These are phyloP conservation scores for Vitrella brassicaformis DNA, from an alignment of 73 alveolate species.

Conservation along the genomic window DNA sequence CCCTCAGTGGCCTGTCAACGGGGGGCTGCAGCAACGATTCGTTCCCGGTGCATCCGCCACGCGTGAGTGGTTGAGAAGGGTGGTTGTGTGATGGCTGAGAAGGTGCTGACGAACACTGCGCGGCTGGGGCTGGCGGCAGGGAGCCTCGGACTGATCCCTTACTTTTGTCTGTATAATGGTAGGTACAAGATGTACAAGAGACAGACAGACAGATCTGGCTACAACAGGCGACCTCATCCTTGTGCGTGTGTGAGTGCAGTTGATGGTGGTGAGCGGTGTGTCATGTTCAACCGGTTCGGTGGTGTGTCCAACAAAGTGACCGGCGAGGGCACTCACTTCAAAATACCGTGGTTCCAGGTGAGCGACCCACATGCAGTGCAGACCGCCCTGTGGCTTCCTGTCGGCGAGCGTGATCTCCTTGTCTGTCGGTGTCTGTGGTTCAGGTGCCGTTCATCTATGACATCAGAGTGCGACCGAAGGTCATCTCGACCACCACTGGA, in stretches of 20 bases:
- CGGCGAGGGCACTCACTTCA: constrained; percentile 31
- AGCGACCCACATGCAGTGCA: too few species aligned
- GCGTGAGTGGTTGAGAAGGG: too few species aligned
- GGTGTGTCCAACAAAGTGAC: constrained; percentile 25
- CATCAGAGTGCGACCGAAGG: constrained; percentile 22
- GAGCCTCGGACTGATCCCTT: neutral
- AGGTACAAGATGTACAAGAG: too few species aligned
- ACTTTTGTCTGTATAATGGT: neutral
- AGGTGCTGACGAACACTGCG: neutral
- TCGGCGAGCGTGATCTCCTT: too few species aligned
- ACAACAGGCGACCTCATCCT: too few species aligned
- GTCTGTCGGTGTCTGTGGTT: neutral
- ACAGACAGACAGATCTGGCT: too few species aligned
- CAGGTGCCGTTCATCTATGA: constrained; percentile 1
- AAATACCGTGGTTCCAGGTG: constrained; percentile 13
- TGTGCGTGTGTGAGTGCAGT: constrained; percentile 5
- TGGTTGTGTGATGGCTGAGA: too few species aligned
- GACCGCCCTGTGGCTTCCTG: too few species aligned
- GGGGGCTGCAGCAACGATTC: too few species aligned
- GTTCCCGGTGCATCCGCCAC: too few species aligned
- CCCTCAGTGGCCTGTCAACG: too few species aligned
- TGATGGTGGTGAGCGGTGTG: constrained; percentile 31
- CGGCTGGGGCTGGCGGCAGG: neutral
- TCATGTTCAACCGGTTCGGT: constrained; percentile 22
- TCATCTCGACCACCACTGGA: constrained; percentile 27